phyloP scores from a whole-genome alignment of 495 filamentous ascomycete species.

The Xylaria venustula region DNA sequence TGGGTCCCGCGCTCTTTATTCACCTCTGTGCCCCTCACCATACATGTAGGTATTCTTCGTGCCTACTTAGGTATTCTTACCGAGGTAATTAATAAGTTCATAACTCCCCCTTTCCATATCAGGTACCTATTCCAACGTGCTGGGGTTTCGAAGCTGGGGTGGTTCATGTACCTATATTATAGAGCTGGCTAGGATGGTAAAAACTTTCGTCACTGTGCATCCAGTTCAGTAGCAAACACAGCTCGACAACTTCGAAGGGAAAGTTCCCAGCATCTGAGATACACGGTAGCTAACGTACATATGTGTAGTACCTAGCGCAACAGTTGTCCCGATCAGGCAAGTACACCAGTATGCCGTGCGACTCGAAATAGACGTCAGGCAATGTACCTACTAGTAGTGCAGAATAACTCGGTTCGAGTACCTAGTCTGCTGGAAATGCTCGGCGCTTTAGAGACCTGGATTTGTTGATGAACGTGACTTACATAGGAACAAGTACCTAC shows the following conservation, averaged over 20 bases:
- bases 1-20: no score
- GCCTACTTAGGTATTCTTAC: no score
- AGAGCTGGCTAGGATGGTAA: neutral
- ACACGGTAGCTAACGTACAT: neutral
- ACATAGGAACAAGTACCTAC: no score
- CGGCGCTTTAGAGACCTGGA: no score
- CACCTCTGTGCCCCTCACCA: no score
- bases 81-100: no score
- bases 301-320: neutral
- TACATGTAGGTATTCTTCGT: no score
- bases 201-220: constrained; percentile 15
- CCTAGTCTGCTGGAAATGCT: no score
- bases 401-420: no score
- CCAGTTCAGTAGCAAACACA: neutral
- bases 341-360: neutral
- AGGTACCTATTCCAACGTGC: constrained; percentile 2
- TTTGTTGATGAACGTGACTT: no score
- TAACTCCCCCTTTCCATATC: constrained; percentile 10
- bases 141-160: neutral
- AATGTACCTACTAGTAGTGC: no score
- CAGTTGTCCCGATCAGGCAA: neutral
- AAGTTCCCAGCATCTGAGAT: neutral
- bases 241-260: no score
- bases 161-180: neutral
- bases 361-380: neutral